Evolutionary conservation across 768 basidiomycete genomes (phyloP).

Genomic region (Lactifluus volemus): DNA sequence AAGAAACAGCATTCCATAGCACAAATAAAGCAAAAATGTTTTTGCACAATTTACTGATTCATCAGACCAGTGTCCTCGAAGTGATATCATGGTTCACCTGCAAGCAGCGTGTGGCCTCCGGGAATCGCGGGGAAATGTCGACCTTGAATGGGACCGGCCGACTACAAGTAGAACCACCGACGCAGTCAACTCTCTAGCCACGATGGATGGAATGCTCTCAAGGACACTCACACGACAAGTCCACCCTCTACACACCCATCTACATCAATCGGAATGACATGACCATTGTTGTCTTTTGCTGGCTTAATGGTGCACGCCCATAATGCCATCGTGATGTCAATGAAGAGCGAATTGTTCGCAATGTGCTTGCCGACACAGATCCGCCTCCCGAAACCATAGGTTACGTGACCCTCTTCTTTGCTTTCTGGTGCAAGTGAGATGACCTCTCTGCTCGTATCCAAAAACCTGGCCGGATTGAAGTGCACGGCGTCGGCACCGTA

Average conservation of each 20-base stretch:
- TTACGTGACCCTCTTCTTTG: slow-evolving; percentile 9
- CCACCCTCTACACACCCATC: slow-evolving; percentile 11
- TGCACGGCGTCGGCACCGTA: slow-evolving; percentile 3
- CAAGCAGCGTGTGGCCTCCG: slow-evolving; percentile 8
- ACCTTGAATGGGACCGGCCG: slow-evolving; percentile 12
- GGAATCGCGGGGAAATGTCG: slow-evolving; percentile 14
- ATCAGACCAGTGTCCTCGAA: neutral
- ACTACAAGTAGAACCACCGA: neutral
- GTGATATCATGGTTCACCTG: neutral
- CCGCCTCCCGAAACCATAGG: slow-evolving; percentile 9
- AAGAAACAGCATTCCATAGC: no score
- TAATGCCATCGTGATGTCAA: slow-evolving; percentile 3
- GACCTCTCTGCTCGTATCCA: neutral
- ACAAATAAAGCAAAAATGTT: no score
- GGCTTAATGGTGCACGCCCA: neutral
- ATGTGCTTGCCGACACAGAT: slow-evolving; percentile 10
- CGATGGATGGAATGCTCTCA: neutral
- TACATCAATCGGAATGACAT: neutral
- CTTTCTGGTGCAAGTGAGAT: neutral
- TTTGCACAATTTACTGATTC: no score
- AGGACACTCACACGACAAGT: slow-evolving; percentile 8
- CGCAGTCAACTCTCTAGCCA: no score
- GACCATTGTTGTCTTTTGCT: slow-evolving; percentile 1
- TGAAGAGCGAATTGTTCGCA: slow-evolving; percentile 10
- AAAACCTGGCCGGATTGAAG: slow-evolving; percentile 4